These are phyloP conservation scores for Fusarium setosum DNA, from an alignment of 2,329 filamentous ascomycete genomes.

Conservation along the genomic window DNA sequence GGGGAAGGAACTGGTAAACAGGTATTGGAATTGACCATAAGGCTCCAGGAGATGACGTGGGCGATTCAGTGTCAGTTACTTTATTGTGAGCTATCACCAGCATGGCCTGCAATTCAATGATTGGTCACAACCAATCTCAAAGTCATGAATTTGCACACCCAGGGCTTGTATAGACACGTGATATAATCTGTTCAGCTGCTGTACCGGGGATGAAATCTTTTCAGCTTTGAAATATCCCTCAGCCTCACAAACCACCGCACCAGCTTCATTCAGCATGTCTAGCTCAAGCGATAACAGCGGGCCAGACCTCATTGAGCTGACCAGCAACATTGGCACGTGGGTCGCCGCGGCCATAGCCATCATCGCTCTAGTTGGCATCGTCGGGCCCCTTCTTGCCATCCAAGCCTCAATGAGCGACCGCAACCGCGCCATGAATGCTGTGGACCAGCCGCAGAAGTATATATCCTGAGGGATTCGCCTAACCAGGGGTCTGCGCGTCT, in stretches of 20 bases:
- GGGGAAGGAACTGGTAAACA: too few relatives aligned
- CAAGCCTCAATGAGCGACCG: slow-evolving; percentile 17
- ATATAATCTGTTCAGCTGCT: neutral
- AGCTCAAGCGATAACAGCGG: neutral
- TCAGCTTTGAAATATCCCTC: neutral
- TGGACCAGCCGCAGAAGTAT: slow-evolving; percentile 12
- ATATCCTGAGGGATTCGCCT: slow-evolving; percentile 5
- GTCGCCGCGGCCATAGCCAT: slow-evolving; percentile 11
- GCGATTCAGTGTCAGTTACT: too few relatives aligned
- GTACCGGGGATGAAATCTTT: neutral
- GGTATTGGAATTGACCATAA: neutral
- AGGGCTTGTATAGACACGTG: too few relatives aligned
- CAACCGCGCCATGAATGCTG: slow-evolving; percentile 16
- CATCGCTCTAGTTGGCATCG: slow-evolving; percentile 8
- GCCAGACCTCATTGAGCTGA: neutral
- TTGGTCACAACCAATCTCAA: too few relatives aligned
- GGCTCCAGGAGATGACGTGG: too few relatives aligned
- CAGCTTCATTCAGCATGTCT: neutral
- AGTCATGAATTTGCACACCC: too few relatives aligned
- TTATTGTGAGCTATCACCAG: too few relatives aligned
- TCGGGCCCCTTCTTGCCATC: slow-evolving; percentile 13
- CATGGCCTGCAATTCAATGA: too few relatives aligned
- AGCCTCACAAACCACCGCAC: neutral
- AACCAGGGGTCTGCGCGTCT: slow-evolving; percentile 1
- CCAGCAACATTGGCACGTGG: slow-evolving; percentile 21